Conservation (phyloP, 164 flowering plant genomes). For the Nelumbo lutea region DNA sequence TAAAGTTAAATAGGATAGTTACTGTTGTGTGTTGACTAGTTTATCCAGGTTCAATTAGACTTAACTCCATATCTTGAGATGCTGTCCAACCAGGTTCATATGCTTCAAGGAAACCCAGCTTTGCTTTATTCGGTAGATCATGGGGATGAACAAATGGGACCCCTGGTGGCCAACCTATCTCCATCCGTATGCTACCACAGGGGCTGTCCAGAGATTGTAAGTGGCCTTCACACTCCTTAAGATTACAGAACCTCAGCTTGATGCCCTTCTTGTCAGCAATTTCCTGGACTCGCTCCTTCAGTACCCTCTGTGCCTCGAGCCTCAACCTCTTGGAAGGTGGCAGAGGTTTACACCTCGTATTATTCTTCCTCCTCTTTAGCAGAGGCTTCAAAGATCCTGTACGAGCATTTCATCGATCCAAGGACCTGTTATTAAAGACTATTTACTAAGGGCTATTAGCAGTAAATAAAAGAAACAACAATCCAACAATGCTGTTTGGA, state of each 20-base stretch:
- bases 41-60: conserved; percentile 58
- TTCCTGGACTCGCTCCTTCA: conserved; percentile 94
- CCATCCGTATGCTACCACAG: conserved; percentile 71
- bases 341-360: conserved; percentile 71
- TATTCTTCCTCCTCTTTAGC: conserved; percentile 65
- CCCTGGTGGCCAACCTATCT: conserved; percentile 97
- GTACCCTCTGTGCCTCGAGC: conserved; percentile 91
- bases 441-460: conserved; percentile 39
- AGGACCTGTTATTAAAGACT: conserved; percentile 60
- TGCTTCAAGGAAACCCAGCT: conserved; percentile 92
- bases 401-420: conserved; percentile 79
- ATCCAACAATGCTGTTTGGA: background rate
- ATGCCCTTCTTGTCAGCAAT: conserved; percentile 97
- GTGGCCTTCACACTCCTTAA: conserved; percentile 89
- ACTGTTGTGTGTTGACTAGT: conserved; percentile 53
- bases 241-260: conserved; percentile 84
- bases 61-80: conserved; percentile 83
- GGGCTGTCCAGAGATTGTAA: conserved; percentile 76
- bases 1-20: conserved; percentile 22
- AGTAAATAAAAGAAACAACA: conserved; percentile 3
- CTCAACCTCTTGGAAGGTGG: conserved; percentile 96
- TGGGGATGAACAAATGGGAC: conserved; percentile 99
- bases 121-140: conserved; percentile 94
- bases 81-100: conserved; percentile 97
- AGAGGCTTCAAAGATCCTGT: conserved; percentile 82